phyloP scores from a whole-genome alignment of 192 early-diverging fungal species.

The Rhizoclosmatium globosum region DNA sequence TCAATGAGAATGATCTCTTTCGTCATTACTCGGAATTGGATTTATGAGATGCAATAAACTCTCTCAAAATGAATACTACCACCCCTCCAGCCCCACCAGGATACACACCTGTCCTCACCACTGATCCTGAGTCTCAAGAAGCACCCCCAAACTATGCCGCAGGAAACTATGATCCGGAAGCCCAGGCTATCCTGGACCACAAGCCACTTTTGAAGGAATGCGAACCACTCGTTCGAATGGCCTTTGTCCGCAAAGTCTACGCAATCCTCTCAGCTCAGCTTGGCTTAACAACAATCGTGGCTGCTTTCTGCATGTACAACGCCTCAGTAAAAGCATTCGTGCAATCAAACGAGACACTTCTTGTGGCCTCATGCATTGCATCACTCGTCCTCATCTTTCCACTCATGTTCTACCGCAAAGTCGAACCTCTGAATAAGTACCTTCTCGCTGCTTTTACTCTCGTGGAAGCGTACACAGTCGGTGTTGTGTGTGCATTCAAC shows the following conservation, averaged over 20 bases:
- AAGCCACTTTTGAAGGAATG: background rate
- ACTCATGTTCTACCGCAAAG: slow-evolving; percentile 64
- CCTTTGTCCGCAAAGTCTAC: slow-evolving; percentile 36
- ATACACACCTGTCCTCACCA: background rate
- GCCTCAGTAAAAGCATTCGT: slow-evolving; percentile 11
- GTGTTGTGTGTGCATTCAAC: slow-evolving; percentile 65
- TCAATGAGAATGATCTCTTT: slow-evolving; percentile 5
- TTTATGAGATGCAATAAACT: background rate
- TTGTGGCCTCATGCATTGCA: slow-evolving; percentile 61
- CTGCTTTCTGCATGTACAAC: slow-evolving; percentile 9
- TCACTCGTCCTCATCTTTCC: slow-evolving; percentile 56
- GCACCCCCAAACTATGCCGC: background rate
- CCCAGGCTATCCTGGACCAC: background rate
- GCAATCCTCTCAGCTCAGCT: slow-evolving; percentile 27
- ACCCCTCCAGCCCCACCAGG: background rate
- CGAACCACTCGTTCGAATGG: slow-evolving; percentile 3
- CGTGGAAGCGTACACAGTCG: slow-evolving; percentile 55
- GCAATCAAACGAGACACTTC: slow-evolving; percentile 53
- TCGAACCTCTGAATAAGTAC: slow-evolving; percentile 64
- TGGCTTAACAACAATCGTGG: slow-evolving; percentile 1
- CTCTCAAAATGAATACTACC: background rate
- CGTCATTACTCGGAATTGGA: slow-evolving; percentile 7
- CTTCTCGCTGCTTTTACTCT: slow-evolving; percentile 71
- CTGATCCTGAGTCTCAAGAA: background rate
- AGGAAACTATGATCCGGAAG: background rate